Percentiles rank a stretch among this genome's conserved stretches.
These are phyloP conservation scores for Mycena olivaceomarginata DNA, from an alignment of 768 basidiomycete genomes.

Conservation along the genomic window DNA sequence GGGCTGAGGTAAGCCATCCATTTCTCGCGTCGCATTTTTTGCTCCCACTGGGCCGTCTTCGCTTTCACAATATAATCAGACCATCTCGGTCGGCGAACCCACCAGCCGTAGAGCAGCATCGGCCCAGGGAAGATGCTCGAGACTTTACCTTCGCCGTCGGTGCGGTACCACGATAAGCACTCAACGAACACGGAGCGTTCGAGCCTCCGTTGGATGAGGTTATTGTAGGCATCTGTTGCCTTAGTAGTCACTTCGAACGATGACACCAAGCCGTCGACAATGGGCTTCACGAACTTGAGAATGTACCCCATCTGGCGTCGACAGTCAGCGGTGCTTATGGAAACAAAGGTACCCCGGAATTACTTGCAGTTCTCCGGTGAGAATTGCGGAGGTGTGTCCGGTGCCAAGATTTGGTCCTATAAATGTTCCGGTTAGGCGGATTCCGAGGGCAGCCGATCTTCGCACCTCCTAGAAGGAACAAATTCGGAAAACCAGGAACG, in stretches of 20 bases:
- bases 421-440: neutral
- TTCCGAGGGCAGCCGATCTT: conserved; percentile 59
- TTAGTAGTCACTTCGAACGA: conserved; percentile 11
- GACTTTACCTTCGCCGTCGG: conserved; percentile 58
- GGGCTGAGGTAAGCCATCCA: neutral
- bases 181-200: conserved; percentile 43
- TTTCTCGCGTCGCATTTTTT: conserved; percentile 10
- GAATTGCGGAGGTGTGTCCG: conserved; percentile 50
- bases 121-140: conserved; percentile 63
- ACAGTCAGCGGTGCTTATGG: neutral
- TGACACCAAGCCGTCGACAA: conserved; percentile 3
- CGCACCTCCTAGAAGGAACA: conserved; percentile 63
- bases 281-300: conserved; percentile 2
- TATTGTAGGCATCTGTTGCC: conserved; percentile 35
- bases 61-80: conserved; percentile 50
- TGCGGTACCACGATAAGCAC: conserved; percentile 65
- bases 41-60: conserved; percentile 7
- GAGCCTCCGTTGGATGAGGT: conserved; percentile 17
- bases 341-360: neutral
- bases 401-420: neutral
- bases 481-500: conserved; percentile 68
- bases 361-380: conserved; percentile 43
- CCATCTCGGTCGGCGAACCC: conserved; percentile 59
- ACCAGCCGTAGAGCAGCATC: conserved; percentile 55
- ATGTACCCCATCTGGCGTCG: neutral